phyloP scores from a whole-genome alignment of 495 filamentous ascomycete species.

The Tetracladium setigerum region DNA sequence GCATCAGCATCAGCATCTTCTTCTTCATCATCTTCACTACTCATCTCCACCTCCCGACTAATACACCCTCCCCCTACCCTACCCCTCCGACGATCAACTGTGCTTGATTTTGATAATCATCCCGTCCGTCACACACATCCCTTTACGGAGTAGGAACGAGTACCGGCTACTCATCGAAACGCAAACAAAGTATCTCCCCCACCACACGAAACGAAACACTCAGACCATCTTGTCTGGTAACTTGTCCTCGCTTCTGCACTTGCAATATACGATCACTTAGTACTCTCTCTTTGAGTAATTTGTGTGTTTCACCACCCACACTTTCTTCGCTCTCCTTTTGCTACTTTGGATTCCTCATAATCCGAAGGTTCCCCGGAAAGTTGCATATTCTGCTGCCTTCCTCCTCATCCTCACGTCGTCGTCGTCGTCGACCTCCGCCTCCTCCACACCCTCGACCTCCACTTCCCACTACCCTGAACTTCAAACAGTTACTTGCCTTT shows the following conservation, averaged over 20 bases:
- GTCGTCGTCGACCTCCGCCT: background rate
- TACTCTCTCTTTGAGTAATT: no score
- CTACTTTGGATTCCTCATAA: no score
- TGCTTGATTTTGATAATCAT: background rate
- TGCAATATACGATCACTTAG: no score
- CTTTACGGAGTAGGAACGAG: no score
- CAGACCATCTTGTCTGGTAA: conserved; percentile 1
- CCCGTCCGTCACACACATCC: no score
- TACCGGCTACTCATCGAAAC: no score
- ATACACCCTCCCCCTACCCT: background rate
- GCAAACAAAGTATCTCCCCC: no score
- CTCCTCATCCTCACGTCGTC: background rate
- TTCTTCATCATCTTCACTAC: background rate
- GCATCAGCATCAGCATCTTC: background rate
- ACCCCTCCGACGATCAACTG: background rate
- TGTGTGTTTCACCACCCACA: no score
- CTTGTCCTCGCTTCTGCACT: no score
- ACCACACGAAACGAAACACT: conserved; percentile 19
- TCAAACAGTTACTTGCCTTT: background rate
- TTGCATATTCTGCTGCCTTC: background rate
- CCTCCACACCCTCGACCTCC: conserved; percentile 9
- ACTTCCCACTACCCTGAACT: background rate
- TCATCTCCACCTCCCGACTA: background rate
- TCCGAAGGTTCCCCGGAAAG: no score
- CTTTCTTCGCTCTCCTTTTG: no score